phyloP scores from a whole-genome alignment of 139 green algal species.

The Zygnema cylindricum region DNA sequence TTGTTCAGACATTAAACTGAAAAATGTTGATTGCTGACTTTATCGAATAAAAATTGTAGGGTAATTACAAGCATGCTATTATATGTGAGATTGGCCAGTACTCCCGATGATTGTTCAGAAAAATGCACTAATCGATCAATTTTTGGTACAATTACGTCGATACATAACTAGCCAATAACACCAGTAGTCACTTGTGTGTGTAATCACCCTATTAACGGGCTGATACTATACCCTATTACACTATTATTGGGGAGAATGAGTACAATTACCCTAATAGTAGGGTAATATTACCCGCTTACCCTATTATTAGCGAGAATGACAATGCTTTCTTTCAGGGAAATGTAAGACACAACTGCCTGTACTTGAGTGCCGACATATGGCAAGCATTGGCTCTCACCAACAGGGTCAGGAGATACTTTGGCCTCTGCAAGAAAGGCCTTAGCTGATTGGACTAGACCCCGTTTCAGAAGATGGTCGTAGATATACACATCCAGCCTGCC shows the following conservation, averaged over 20 bases:
- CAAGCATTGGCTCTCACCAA: conserved; percentile 47
- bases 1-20: no score
- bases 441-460: conserved; percentile 53
- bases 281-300: neutral
- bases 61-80: no score
- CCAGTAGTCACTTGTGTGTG: no score
- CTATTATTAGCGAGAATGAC: neutral
- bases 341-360: no score
- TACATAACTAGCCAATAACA: no score
- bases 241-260: neutral
- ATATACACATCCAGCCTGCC: conserved; percentile 68
- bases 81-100: no score
- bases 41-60: no score
- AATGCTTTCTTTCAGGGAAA: neutral
- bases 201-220: neutral
- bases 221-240: neutral
- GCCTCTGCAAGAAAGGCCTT: conserved; percentile 61
- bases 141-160: no score
- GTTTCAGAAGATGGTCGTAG: conserved; percentile 67
- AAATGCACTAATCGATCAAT: no score
- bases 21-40: no score
- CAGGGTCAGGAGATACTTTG: conserved; percentile 60
- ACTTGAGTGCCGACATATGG: no score
- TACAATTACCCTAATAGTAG: neutral
- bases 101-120: no score